Evolutionary conservation across 768 basidiomycete genomes (phyloP).

Genomic region (Rickenella mellea): DNA sequence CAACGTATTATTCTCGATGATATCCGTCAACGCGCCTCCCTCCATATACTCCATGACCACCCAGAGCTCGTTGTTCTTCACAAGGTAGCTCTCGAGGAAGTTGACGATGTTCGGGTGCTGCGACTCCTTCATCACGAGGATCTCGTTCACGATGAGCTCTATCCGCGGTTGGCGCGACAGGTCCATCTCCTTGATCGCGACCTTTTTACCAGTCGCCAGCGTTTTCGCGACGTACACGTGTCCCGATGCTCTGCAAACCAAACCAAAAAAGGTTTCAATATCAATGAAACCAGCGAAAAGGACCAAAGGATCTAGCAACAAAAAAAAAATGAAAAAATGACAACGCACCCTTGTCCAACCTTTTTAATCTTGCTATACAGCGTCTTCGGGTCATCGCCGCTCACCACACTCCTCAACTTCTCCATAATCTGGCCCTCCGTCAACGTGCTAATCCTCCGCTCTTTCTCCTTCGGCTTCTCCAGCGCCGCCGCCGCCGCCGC

Average conservation of each 20-base stretch:
- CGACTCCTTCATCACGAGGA: constrained; percentile 97
- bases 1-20: constrained; percentile 93
- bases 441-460: constrained; percentile 93
- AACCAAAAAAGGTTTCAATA: constrained; percentile 8
- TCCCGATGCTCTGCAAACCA: constrained; percentile 70
- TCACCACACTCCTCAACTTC: constrained; percentile 85
- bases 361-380: constrained; percentile 97
- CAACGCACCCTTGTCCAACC: constrained; percentile 90
- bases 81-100: constrained; percentile 84
- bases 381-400: constrained; percentile 75
- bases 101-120: constrained; percentile 97
- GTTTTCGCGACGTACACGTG: constrained; percentile 97
- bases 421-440: constrained; percentile 98
- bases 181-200: constrained; percentile 99
- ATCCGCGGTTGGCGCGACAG: constrained; percentile 90
- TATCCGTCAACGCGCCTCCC: constrained; percentile 92
- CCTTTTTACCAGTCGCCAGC: constrained; percentile 72
- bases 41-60: constrained; percentile 99
- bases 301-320: neutral
- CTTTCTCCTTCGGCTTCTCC: constrained; percentile 48
- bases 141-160: constrained; percentile 96
- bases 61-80: constrained; percentile 86
- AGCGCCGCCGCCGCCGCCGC: constrained; percentile 67
- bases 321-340: constrained; percentile 3
- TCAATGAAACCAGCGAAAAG: constrained; percentile 3